Conservation (phyloP, 2,329 filamentous ascomycete genomes). For the Aspergillus niger region DNA sequence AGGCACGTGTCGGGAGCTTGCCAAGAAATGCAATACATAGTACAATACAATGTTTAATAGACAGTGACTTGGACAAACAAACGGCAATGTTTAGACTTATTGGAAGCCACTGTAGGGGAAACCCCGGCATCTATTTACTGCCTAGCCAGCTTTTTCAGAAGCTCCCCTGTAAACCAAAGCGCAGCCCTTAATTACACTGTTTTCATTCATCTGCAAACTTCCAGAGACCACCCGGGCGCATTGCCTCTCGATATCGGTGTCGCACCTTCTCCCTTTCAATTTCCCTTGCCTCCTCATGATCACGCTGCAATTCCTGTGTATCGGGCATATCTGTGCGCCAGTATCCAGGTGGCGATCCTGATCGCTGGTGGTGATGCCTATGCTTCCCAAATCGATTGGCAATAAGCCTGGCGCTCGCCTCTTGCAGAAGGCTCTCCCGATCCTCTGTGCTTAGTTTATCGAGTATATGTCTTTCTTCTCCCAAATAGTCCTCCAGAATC, state of each 20-base stretch:
- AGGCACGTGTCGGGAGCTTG: conserved; percentile 30
- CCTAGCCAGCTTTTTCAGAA: not conserved
- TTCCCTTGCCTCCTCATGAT: conserved; percentile 66
- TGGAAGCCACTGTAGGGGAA: not conserved
- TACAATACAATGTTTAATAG: not conserved
- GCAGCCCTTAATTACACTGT: not conserved
- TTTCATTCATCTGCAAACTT: conserved; percentile 74
- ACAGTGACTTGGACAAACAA: not conserved
- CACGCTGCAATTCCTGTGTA: conserved; percentile 74
- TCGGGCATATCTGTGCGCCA: conserved; percentile 88
- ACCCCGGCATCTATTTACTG: not conserved
- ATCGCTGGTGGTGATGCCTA: conserved; percentile 70
- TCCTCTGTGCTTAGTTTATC: conserved; percentile 60
- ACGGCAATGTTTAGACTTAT: not conserved
- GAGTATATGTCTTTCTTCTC: conserved; percentile 40
- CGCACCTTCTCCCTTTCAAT: conserved; percentile 66
- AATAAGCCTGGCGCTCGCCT: conserved; percentile 72
- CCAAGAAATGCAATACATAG: conserved; percentile 25
- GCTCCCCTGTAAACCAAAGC: not conserved
- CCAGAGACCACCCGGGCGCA: conserved; percentile 74
- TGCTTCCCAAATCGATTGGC: conserved; percentile 78
- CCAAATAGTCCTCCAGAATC: conserved; percentile 58
- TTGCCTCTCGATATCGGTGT: conserved; percentile 78
- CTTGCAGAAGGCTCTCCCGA: conserved; percentile 67
- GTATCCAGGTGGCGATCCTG: conserved; percentile 77